phyloP scores from a whole-genome alignment of 331 rosid species.

The Erythrophleum ivorense region DNA sequence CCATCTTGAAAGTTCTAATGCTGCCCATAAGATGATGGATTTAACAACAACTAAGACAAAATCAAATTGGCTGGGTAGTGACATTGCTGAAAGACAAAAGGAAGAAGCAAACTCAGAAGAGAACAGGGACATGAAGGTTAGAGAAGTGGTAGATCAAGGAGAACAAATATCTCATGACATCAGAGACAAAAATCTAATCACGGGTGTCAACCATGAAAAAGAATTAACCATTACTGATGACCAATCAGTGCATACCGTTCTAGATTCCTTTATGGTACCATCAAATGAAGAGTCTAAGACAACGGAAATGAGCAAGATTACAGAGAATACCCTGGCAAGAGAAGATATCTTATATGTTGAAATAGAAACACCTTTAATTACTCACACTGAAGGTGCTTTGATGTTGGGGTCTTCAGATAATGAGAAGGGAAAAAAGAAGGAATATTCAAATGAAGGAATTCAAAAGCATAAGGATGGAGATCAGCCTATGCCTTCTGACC shows the following conservation, averaged over 20 bases:
- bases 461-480: conserved; percentile 31
- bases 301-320: not conserved
- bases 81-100: conserved; percentile 34
- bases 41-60: conserved; percentile 11
- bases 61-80: not conserved
- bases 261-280: conserved; percentile 15
- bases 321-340: conserved; percentile 10
- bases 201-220: conserved; percentile 14
- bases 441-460: conserved; percentile 32
- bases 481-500: not conserved
- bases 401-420: conserved; percentile 13
- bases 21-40: conserved; percentile 28
- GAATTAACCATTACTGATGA: conserved; percentile 3
- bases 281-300: conserved; percentile 4
- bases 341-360: conserved; percentile 8
- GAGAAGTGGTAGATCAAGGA: conserved; percentile 16
- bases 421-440: conserved; percentile 13
- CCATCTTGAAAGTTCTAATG: conserved; percentile 12
- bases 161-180: conserved; percentile 3
- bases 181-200: not conserved
- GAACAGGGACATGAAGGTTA: conserved; percentile 13
- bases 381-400: conserved; percentile 8
- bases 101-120: conserved; percentile 15
- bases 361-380: not conserved
- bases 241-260: not conserved